Base-by-base conservation (phyloP, 768 basidiomycete species). In the Lyophyllum semitale region DNA sequence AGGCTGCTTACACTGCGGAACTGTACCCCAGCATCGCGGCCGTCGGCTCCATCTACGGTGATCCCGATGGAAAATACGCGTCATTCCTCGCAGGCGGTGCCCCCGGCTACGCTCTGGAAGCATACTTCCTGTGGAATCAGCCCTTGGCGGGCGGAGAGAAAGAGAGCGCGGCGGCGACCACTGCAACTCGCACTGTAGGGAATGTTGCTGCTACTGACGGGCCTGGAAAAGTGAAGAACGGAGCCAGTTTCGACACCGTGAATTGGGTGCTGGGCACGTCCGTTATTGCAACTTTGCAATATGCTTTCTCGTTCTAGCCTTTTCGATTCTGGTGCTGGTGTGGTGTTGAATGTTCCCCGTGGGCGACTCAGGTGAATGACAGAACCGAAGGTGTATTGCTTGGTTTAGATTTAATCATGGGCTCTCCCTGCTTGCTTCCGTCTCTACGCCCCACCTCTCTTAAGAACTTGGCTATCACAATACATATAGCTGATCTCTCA, bases 1-100 rank as follows among this genome's bases (percentile, higher is more conserved):
- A 80, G 55, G 63, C 66, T 7, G 57, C 65, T n/a, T 75, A 78
- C 49, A 70, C 71, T 18, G 67, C 70, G 1, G 84, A 87, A 62
- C 72, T 88, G 3, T 79, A 80, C 54, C 85, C 84, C 3, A 73
- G 75, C 59, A 67, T 88, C 53, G 85, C 83, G 7, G 80, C 82
- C 25, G 79, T 85, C 12, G 84, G 74, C 15, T 70, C 81, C 3
- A 65, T 73, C 13, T 87, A 85, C 59, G 87, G 87, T n/a, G 87
- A 89, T 64, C 64, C 81, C 2, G 66, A 77, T n/a, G 79, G 79
- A 30, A 83, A 77, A 63, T 87, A 87, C 62, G 72, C 77, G 1
- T 52, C 66, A 9, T 86, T 73, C 65, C 62, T 88, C 60, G 69
- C 71, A 48, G 63, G 66, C 17, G 68, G 59, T 1, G 70, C 75